These are phyloP conservation scores for Neophaeococcomyces mojaviensis DNA, from an alignment of 2,329 filamentous ascomycete genomes.

Conservation along the genomic window DNA sequence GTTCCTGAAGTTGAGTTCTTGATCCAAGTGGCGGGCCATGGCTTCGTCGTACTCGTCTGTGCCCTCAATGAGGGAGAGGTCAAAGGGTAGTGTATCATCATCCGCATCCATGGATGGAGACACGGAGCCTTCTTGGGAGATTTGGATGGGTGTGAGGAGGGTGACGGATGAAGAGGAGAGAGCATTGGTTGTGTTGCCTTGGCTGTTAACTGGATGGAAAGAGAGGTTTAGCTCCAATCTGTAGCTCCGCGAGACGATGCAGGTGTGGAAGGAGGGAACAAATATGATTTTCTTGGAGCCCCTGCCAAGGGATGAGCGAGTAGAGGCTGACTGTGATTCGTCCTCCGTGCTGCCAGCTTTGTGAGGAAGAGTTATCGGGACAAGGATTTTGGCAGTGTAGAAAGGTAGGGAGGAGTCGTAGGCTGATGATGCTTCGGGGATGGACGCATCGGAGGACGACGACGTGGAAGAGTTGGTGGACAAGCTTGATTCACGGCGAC, in stretches of 20 bases:
- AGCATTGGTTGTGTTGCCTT: constrained; percentile 32
- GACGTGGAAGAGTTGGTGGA: constrained; percentile 21
- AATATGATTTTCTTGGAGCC: constrained; percentile 46
- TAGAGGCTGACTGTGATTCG: constrained; percentile 4
- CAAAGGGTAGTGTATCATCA: background rate
- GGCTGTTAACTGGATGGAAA: constrained; percentile 37
- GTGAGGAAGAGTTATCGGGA: constrained; percentile 54
- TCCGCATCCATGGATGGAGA: constrained; percentile 6
- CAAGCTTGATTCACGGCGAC: constrained; percentile 17
- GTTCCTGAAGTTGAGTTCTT: constrained; percentile 5
- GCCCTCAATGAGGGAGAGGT: background rate
- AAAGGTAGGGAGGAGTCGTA: constrained; percentile 39
- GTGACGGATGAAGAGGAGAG: constrained; percentile 33
- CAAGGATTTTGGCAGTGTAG: constrained; percentile 56
- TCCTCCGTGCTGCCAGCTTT: background rate
- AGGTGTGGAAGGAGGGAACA: constrained; percentile 63
- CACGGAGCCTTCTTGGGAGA: constrained; percentile 24
- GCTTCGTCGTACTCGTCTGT: constrained; percentile 9
- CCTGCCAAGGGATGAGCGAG: background rate
- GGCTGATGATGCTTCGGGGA: constrained; percentile 25
- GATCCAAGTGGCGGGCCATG: constrained; percentile 7
- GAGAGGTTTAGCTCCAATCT: constrained; percentile 52
- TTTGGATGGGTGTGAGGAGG: constrained; percentile 38
- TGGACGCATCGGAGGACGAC: constrained; percentile 21
- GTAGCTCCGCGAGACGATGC: constrained; percentile 59